phyloP scores from a whole-genome alignment of 2,329 filamentous ascomycete genomes.

The Sordariomycetes sp. region DNA sequence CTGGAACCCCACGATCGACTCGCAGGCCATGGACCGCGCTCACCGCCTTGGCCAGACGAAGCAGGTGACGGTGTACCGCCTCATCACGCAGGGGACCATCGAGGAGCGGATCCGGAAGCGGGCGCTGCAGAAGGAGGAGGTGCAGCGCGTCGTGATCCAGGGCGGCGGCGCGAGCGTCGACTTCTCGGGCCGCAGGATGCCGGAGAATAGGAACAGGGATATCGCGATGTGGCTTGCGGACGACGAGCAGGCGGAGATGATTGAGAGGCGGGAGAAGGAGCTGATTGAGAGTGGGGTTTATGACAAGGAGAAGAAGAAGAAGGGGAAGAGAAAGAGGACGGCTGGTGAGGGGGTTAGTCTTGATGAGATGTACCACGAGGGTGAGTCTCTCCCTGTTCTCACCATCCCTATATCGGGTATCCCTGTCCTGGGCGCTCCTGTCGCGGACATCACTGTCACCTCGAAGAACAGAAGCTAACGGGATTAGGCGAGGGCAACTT shows the following conservation, averaged over 20 bases:
- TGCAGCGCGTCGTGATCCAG: conserved; percentile 91
- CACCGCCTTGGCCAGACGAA: conserved; percentile 93
- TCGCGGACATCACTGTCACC: neutral
- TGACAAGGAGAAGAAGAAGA: conserved; percentile 52
- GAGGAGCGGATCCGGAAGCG: conserved; percentile 97
- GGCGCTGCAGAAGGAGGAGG: conserved; percentile 95
- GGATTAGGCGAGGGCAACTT: conserved; percentile 83
- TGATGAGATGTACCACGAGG: conserved; percentile 99
- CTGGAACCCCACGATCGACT: conserved; percentile 98
- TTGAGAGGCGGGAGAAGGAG: conserved; percentile 86
- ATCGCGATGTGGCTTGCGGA: conserved; percentile 98
- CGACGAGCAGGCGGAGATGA: conserved; percentile 87
- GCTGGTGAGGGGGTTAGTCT: conserved; percentile 42
- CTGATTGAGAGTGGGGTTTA: conserved; percentile 59
- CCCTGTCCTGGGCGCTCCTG: too few relatives aligned
- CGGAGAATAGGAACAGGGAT: conserved; percentile 91
- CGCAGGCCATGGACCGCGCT: conserved; percentile 96
- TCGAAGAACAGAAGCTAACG: conserved; percentile 11
- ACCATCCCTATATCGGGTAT: too few relatives aligned
- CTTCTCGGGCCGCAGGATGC: conserved; percentile 80
- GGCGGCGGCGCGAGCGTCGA: conserved; percentile 86
- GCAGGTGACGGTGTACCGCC: conserved; percentile 93
- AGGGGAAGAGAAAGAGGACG: conserved; percentile 36
- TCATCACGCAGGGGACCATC: conserved; percentile 93
- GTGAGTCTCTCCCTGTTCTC: conserved; percentile 58